Evolutionary conservation across 2,329 filamentous ascomycete species (phyloP), one percentile per base, ranked within the genome.

Genomic region (Aureobasidium mangrovei): DNA sequence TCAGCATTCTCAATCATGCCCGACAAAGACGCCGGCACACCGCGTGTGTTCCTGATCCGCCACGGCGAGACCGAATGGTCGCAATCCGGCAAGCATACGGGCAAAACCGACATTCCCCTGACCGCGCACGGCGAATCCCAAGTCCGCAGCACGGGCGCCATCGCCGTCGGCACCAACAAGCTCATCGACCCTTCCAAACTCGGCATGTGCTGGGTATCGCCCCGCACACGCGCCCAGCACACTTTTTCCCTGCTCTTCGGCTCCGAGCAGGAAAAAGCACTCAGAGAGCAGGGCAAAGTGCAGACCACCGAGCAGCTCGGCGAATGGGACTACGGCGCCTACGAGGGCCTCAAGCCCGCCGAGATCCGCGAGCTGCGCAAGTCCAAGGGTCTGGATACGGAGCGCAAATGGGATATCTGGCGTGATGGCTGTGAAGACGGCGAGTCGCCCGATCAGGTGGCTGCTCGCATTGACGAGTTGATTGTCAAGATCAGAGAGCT

Each of bases 41-140:
- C 74, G 6, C 68, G 74, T 47, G 72, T 77, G 64, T 77, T 77
- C 69, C 73, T 77, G 57, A 69, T 77, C 63, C 88, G 91, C 63
- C 91, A 96, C 67, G 91, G 91, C 71, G 89, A 96, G 74, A 97
- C 91, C 3, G 89, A 95, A 74, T 97, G 91, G 91, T 94, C 88
- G 6, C 81, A 95, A 47, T 85, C 85, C 62, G 91, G 67, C 18
- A 64, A 82, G 49, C 88, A 96, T 71, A 97, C 91, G 0, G 86
- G 90, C 48, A 78, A 76, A 29, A 88, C 86, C 18, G 91, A 97
- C 64, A 86, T 97, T 3, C 84, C 89, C 1, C 76, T 96, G 36
- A 96, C 91, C 0, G 72, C 78, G 49, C 86, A 88, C 66, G 91
- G 91, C 53, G 74, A 77, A 62, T 71, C 70, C 58, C 70, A 74